Base-by-base conservation (phyloP, 164 flowering plant genomes). In the Amborella trichopoda region DNA sequence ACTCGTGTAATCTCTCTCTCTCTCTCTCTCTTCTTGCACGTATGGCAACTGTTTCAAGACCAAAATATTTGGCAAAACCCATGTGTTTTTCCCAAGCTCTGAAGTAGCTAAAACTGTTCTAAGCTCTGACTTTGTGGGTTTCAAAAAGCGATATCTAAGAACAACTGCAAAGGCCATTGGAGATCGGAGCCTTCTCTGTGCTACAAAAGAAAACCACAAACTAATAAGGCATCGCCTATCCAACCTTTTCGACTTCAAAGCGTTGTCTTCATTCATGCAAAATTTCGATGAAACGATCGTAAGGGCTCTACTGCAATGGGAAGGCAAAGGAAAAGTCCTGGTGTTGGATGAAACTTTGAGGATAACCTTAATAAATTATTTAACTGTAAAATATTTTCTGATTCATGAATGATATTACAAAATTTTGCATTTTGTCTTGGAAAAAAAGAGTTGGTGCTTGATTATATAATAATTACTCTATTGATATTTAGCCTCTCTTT, bases 41-140 rank as follows among this genome's bases (percentile, higher is more conserved):
- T 73, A 78, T 21, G 85, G 85, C 1, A 63, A 55, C 11, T 75
- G 85, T 50, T 78, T 78, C 60, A 65, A 60, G 50, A 73, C 85
- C 16, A 65, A 49, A 33, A 58, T 75, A 12, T 78, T 75, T 38
- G 73, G 78, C 5, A 62, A 59, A 48, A 78, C 75, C 1, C 75
- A 75, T 33, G 78, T 78, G 1, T 78, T 78, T 42, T 41, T 73
- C 13, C 68, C 81, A 2, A 64, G 68, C 44, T 67, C 68, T 0
- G 67, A 65, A 6, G 61, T 73, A 8, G 81, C 73, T 0, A 75
- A 68, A 27, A 43, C 49, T 1, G 64, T 78, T 44, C 52, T 78
- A 1, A 65, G 69, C 50, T 61, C 60, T 39, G 81, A 69, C 3
- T 41, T 38, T 28, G 72, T 58, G 4, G 65, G 28, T 20, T 75